phyloP scores from a whole-genome alignment of 2,329 filamentous ascomycete genomes.

The Cyphellophora attinorum region DNA sequence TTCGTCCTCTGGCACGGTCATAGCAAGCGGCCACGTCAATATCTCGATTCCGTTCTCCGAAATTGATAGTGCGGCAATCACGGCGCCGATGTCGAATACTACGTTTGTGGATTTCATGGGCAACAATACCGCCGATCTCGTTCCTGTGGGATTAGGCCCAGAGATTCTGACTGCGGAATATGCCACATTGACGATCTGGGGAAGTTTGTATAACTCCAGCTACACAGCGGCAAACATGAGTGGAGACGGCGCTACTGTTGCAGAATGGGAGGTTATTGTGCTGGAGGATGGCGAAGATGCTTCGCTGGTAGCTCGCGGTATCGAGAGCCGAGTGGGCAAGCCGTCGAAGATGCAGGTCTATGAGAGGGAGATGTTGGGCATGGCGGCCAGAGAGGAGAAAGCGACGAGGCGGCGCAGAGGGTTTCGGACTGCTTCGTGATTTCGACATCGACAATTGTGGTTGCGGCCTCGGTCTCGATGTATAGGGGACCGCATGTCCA shows the following conservation, averaged over 20 bases:
- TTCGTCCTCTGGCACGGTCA: constrained; percentile 9
- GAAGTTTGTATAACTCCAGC: constrained; percentile 27
- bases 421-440: too few species aligned
- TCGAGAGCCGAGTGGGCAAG: not conserved
- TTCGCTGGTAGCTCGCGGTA: not conserved
- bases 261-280: constrained; percentile 37
- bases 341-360: not conserved
- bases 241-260: constrained; percentile 35
- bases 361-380: not conserved
- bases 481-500: too few species aligned
- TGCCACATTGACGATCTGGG: constrained; percentile 34
- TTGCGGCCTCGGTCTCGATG: too few species aligned
- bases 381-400: not conserved
- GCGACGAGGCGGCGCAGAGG: too few species aligned
- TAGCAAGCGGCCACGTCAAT: constrained; percentile 21
- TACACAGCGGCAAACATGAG: constrained; percentile 24
- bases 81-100: constrained; percentile 29
- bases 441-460: too few species aligned
- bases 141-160: constrained; percentile 8
- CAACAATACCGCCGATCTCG: constrained; percentile 5
- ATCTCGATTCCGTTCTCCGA: constrained; percentile 30
- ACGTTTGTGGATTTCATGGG: constrained; percentile 28
- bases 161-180: constrained; percentile 26
- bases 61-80: constrained; percentile 25
- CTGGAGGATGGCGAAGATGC: constrained; percentile 3